These are phyloP conservation scores for Phalaenopsis equestris DNA, from an alignment of 106 monocot genomes.

Conservation along the genomic window DNA sequence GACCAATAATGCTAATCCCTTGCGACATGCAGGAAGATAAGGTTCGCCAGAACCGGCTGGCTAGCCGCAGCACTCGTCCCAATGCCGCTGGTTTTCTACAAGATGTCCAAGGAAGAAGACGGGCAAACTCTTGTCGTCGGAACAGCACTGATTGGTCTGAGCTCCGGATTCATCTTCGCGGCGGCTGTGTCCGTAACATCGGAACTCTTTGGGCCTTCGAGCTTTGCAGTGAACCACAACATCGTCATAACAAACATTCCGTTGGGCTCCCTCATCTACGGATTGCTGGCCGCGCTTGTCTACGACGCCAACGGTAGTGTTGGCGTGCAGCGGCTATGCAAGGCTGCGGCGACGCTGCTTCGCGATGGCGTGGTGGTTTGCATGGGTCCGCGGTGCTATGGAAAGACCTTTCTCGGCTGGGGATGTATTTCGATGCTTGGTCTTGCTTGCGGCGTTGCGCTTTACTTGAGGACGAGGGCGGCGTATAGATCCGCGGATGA, in stretches of 20 bases:
- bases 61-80: conserved; percentile 45
- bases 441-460: conserved; percentile 24
- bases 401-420: conserved; percentile 53
- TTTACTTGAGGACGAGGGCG: conserved; percentile 50
- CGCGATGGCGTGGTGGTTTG: conserved; percentile 39
- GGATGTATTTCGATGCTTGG: conserved; percentile 46
- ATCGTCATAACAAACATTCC: conserved; percentile 86
- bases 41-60: conserved; percentile 77
- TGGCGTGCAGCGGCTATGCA: background rate
- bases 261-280: conserved; percentile 75
- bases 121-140: conserved; percentile 30
- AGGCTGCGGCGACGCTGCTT: background rate
- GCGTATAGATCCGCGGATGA: conserved; percentile 26
- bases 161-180: conserved; percentile 85
- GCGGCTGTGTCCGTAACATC: conserved; percentile 68
- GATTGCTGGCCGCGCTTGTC: conserved; percentile 55
- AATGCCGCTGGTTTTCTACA: conserved; percentile 60
- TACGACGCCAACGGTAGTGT: conserved; percentile 58
- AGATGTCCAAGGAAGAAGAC: conserved; percentile 24
- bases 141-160: conserved; percentile 63
- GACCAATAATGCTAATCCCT: background rate
- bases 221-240: conserved; percentile 81
- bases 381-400: conserved; percentile 70
- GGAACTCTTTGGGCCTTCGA: conserved; percentile 67
- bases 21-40: conserved; percentile 30